Base-by-base conservation (phyloP, 2,329 filamentous ascomycete species). In the Colletotrichum noveboracense region DNA sequence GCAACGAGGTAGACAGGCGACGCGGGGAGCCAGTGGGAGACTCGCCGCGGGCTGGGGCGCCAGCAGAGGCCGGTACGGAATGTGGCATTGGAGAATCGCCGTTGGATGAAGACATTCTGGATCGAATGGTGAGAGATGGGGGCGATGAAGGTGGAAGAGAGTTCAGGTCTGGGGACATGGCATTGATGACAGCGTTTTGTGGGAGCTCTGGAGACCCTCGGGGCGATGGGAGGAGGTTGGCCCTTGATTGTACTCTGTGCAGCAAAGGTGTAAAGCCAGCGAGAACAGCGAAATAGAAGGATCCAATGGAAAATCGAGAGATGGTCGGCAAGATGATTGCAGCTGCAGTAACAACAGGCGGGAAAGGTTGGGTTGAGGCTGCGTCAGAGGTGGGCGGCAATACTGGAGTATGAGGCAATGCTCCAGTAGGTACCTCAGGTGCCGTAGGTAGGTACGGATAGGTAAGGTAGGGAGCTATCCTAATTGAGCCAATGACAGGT, bases 1-100 rank as follows among this genome's bases (percentile, higher is more conserved):
- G 94, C 12, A 97, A 89, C 16, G 94, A 95, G 77, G 91, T 89
- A 55, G 93, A 92, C 38, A 93, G 90, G 66, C 91, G 92, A 79
- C 93, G 89, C 48, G 92, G 90, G 60, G 92, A 92, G 64, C 91
- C 88, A 36, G 91, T 90, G 30, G 91, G 89, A 28, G 91, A 91
- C 75, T 90, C 87, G 78, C 85, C 83, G 52, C 82, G 82, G 36
- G 82, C 34, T 30, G 24, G 34, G 14, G 73, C 26, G 28, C 26
- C 62, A 48, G 60, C 70, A 7, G 34, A 21, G 7, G 62, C 18
- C 8, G 67, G n/a, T 7, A 21, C n/a, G 43, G 43, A n/a, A 69
- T 70, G 78, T 48, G 66, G 71, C 52, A 64, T 58, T 24, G 56
- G 62, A 28, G 60, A n/a, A 38, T 78, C 77, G 70, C 75, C 72